phyloP scores from a whole-genome alignment of 768 basidiomycete species.

The Strobilomyces echinocephalus region DNA sequence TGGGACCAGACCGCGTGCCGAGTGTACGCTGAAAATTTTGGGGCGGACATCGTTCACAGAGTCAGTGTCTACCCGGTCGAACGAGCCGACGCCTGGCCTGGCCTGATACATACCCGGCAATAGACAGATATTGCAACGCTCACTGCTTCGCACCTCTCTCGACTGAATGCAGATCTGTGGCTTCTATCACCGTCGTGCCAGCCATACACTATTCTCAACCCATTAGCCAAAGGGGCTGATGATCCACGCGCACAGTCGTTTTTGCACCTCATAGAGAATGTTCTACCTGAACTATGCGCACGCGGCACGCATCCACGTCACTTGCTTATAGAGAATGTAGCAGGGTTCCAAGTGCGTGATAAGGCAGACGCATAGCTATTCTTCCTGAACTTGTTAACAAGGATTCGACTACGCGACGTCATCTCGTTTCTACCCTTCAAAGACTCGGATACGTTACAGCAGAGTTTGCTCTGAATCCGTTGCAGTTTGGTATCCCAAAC shows the following conservation, averaged over 20 bases:
- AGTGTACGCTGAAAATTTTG: slow-evolving; percentile 64
- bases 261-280: slow-evolving; percentile 57
- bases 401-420: slow-evolving; percentile 60
- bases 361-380: background rate
- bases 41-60: slow-evolving; percentile 40
- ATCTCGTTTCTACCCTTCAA: slow-evolving; percentile 49
- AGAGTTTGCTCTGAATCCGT: slow-evolving; percentile 68
- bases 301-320: slow-evolving; percentile 47
- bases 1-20: slow-evolving; percentile 74
- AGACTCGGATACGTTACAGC: slow-evolving; percentile 50
- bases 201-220: slow-evolving; percentile 77
- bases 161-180: slow-evolving; percentile 60
- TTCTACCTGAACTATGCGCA: slow-evolving; percentile 55
- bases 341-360: slow-evolving; percentile 68
- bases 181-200: slow-evolving; percentile 80
- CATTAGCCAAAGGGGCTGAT: slow-evolving; percentile 59
- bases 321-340: slow-evolving; percentile 76
- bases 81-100: background rate
- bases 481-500: slow-evolving; percentile 79
- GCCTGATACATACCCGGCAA: slow-evolving; percentile 2
- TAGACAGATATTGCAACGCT: slow-evolving; percentile 62
- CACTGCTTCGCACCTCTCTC: slow-evolving; percentile 42
- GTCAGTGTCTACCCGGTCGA: slow-evolving; percentile 3
- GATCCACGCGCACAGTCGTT: slow-evolving; percentile 78
- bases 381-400: slow-evolving; percentile 28